Conservation (phyloP, 306 rosid species). For the Rosa lucieae region DNA sequence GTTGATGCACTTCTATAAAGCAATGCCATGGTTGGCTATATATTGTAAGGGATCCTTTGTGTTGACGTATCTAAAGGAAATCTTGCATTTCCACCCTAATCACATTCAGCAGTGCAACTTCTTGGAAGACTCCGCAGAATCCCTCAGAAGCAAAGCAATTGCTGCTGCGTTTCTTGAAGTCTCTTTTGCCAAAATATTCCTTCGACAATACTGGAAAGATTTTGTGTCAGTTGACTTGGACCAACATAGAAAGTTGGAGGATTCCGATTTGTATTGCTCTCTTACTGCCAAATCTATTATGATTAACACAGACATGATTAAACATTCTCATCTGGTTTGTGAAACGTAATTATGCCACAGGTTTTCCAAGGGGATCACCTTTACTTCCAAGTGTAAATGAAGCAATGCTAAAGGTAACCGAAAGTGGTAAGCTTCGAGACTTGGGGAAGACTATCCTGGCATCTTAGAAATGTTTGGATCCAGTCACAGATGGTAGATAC, state of each 20-base stretch:
- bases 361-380: constrained; percentile 29
- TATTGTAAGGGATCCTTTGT: not conserved
- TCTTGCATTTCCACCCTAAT: not conserved
- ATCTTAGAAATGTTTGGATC: constrained; percentile 30
- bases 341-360: constrained; percentile 15
- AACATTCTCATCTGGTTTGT: too few species aligned
- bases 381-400: constrained; percentile 27
- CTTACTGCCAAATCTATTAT: not conserved
- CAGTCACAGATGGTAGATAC: constrained; percentile 4
- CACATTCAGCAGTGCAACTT: not conserved
- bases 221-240: constrained; percentile 24
- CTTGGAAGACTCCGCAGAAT: not conserved
- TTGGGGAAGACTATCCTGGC: constrained; percentile 42
- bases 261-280: constrained; percentile 27
- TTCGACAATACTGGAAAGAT: constrained; percentile 20
- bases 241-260: constrained; percentile 24
- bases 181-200: constrained; percentile 8
- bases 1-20: not conserved
- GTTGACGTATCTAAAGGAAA: not conserved
- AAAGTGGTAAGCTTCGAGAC: constrained; percentile 19
- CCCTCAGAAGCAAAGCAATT: constrained; percentile 39
- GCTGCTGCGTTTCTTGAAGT: constrained; percentile 45
- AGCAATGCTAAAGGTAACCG: constrained; percentile 33
- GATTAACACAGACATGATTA: not conserved
- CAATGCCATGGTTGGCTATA: too few species aligned